Conservation (phyloP, 1,284 basidiomycete species). For the Mrakiaceae sp. region DNA sequence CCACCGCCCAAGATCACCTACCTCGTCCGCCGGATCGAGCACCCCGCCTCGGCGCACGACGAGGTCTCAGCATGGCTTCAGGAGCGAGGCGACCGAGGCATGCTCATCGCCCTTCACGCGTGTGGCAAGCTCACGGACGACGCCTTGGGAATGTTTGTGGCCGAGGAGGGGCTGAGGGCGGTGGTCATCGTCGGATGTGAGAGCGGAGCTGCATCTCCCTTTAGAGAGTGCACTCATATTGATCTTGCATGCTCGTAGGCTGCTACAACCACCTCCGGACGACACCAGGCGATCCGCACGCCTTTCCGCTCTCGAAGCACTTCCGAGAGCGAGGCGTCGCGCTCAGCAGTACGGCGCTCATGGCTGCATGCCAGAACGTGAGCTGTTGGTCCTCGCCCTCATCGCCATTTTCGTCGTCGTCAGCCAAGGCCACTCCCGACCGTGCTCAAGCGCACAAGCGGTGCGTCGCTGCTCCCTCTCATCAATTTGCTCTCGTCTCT, state of each 20-base stretch:
- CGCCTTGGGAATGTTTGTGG: slow-evolving; percentile 4
- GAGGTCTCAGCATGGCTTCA: slow-evolving; percentile 5
- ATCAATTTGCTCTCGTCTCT: not conserved
- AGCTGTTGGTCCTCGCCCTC: not conserved
- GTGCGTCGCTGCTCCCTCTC: not conserved
- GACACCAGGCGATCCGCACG: not conserved
- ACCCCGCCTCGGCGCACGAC: not conserved
- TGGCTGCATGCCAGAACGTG: slow-evolving; percentile 9
- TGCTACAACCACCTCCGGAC: slow-evolving; percentile 10
- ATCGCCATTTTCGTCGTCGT: not conserved
- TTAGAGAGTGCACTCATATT: not conserved
- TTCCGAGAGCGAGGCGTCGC: not conserved
- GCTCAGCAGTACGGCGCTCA: slow-evolving; percentile 2
- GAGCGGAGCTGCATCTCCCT: not conserved
- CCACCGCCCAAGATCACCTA: slow-evolving; percentile 1
- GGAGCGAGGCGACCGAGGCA: not conserved
- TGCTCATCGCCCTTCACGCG: slow-evolving; percentile 4
- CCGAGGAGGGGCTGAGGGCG: not conserved
- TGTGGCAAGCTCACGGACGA: slow-evolving; percentile 13
- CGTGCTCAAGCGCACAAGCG: not conserved
- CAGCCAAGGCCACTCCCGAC: not conserved
- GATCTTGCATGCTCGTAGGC: not conserved
- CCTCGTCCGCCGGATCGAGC: not conserved
- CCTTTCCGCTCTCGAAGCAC: not conserved
- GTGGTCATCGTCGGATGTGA: slow-evolving; percentile 6